Conservation (phyloP, 2,329 filamentous ascomycete species). For the Diaporthe eres region DNA sequence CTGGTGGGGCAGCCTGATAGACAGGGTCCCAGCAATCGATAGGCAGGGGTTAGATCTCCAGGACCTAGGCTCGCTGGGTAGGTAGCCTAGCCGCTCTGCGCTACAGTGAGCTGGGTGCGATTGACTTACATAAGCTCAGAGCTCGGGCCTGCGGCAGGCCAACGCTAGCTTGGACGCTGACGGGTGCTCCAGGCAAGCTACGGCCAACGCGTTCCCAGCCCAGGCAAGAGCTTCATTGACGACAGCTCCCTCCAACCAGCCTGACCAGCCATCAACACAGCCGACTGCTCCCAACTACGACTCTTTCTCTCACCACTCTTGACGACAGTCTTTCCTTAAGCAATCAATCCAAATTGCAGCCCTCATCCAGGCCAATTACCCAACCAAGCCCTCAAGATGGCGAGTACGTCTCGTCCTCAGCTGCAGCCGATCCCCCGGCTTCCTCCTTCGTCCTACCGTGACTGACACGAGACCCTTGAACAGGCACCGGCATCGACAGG, state of each 20-base stretch:
- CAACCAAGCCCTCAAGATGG: slow-evolving; percentile 60
- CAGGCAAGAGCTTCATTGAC: slow-evolving; percentile 45
- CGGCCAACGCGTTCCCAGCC: slow-evolving; percentile 57
- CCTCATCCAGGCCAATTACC: background rate
- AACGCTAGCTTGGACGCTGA: slow-evolving; percentile 31
- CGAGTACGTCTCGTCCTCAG: slow-evolving; percentile 57
- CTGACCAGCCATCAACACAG: slow-evolving; percentile 29
- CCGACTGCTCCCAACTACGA: slow-evolving; percentile 39
- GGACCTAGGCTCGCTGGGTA: background rate
- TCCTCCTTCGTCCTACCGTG: slow-evolving; percentile 16
- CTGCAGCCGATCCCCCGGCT: slow-evolving; percentile 36
- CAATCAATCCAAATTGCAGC: background rate
- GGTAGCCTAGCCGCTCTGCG: background rate
- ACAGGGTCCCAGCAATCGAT: slow-evolving; percentile 35
- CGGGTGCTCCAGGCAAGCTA: slow-evolving; percentile 61
- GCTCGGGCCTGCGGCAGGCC: slow-evolving; percentile 40
- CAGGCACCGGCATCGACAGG: slow-evolving; percentile 93
- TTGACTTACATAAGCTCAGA: slow-evolving; percentile 34
- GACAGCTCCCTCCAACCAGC: slow-evolving; percentile 38
- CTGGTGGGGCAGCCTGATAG: slow-evolving; percentile 38
- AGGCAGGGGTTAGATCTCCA: slow-evolving; percentile 19
- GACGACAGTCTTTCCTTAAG: background rate
- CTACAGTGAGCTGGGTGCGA: background rate
- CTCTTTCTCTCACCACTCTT: slow-evolving; percentile 16
- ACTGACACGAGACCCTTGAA: slow-evolving; percentile 48